Base-by-base conservation (phyloP, 257 asterid species). In the Solanum sitiens region DNA sequence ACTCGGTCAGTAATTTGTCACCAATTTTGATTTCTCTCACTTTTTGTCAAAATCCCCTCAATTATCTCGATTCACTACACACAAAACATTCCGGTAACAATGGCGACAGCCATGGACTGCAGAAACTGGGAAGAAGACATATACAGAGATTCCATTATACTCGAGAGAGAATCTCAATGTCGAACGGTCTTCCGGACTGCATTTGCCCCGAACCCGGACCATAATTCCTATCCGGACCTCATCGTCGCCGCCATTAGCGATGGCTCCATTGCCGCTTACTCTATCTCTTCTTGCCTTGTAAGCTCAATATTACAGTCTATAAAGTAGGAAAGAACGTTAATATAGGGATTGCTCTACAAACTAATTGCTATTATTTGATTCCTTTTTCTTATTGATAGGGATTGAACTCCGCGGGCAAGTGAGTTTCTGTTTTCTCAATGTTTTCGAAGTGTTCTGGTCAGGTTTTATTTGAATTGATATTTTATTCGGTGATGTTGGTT, bases 121-220 rank as follows among this genome's bases (percentile, higher is more conserved):
- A 92, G 92, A 75, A 93, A 95, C 90, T 97, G 98, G 98, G 98
- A 97, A 89, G 97, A 93, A 91, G 95, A 93, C 8, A 87, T 83
- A 0, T 97, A 97, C 93, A 90, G 95, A 86, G 94, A 94, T n/a
- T 89, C 95, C 87, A 93, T 97, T 88, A 77, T 95, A 71, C 91
- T 85, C 35, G 95, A 93, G 83, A 90, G 97, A 85, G 98, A 94
- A 89, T 42, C 93, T 7, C 91, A 90, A 44, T 88, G 94, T 44
- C 92, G 95, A 74, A 95, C 99, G 61, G 94, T 94, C 89, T 96
- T 96, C 94, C 96, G 98, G 9, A 94, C 98, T 53, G 93, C 95
- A 59, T 97, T 95, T 67, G 95, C 93, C 68, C 98, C 95, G 30
- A 91, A 88, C 88, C 88, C 92, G 65, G 87, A 91, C 94, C 92